Evolutionary conservation across 306 rosid genomes (phyloP), one percentile per base, ranked within the genome.

Genomic region (Trifolium repens): DNA sequence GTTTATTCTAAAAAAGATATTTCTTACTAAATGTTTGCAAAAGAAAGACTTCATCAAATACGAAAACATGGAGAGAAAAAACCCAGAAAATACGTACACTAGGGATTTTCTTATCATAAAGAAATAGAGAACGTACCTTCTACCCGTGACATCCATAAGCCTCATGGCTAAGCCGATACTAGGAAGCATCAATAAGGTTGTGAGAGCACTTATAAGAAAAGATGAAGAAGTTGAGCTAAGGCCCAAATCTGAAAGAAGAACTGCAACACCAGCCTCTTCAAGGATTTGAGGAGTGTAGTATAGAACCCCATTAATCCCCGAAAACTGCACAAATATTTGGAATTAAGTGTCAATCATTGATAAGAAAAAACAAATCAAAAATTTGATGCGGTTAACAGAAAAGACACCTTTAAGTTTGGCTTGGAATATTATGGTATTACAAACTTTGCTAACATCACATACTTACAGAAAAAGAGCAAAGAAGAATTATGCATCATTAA

Each of bases 261-360:
- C 92, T 53, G 67, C 92, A 37, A 89, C 97, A 22, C 97, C 97
- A 7, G 97, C 97, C 30, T 91, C 84, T 76, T 89, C 89, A 68
- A 91, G 94, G 85, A 91, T 91, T 85, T 87, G 90, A 83, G 97
- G 97, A 47, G 97, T 91, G 88, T 91, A 91, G 85, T 91, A 91
- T 16, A 91, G 87, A 82, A 91, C 97, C 61, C 97, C 97, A 34
- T 89, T 91, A 60, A 91, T 91, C 72, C 97, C 97, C 5, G 97
- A 89, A 80, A 91, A 87, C 97, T 91, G 87, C 73, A 55, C 17
- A 73, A 22, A 39, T 46, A 79, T 53, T 50, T 12, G 60, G 81
- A 81, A 74, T 46, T 73, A 44, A 40, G 62, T 60, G 37, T 67
- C n/a, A 52, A 59, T 40, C 24, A 67, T 67, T 22, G 42, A 71